Evolutionary conservation across 73 alveolate genomes (phyloP), one percentile per base, ranked within the genome.

Genomic region (Uronychia binucleata): DNA sequence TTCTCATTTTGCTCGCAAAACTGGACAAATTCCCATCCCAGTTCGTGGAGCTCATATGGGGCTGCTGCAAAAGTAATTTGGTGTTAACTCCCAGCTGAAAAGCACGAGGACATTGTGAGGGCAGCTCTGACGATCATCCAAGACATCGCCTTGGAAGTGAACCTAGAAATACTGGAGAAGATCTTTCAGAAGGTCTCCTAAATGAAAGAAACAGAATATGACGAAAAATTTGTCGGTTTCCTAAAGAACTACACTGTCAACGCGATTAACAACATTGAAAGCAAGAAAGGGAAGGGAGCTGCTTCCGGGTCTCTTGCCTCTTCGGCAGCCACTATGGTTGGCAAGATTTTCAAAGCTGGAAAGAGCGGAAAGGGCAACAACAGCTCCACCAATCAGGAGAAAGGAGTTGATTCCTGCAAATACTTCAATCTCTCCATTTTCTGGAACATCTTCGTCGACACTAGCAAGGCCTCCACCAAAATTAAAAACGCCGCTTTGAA

Each of bases 61-160:
- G 30, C 29, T 78, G 87, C 57, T 87, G 93, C 57, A 87, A 30
- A 8, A 28, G 57, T 26, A 32, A 75, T 5, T 46, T 46, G n/a
- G 5, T 46, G 19, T 11, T 46, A 46, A 5, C n/a, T 46, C n/a
- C 5, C 5, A 46, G 67, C 67, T 34, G 91, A 75, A 1, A 87
- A 87, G 86, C 93, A 87, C 74, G 93, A 87, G 31, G 89, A 80
- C 28, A 80, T 87, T 0, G 77, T 87, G 25, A 87, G 93, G 74
- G 85, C 88, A 19, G 80, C 93, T 30, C 77, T 85, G 67, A 86
- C 75, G 28, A 19, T 77, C 0, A 25, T 85, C 19, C 34, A 85
- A 57, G 86, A 77, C 1, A 46, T 85, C 0, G 91, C 86, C 26
- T 14, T 77, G 1, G 26, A 26, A 0, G 28, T 85, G 33, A 83